Evolutionary conservation across 2,329 filamentous ascomycete species (phyloP).

Genomic region (Aureobasidium sp.): DNA sequence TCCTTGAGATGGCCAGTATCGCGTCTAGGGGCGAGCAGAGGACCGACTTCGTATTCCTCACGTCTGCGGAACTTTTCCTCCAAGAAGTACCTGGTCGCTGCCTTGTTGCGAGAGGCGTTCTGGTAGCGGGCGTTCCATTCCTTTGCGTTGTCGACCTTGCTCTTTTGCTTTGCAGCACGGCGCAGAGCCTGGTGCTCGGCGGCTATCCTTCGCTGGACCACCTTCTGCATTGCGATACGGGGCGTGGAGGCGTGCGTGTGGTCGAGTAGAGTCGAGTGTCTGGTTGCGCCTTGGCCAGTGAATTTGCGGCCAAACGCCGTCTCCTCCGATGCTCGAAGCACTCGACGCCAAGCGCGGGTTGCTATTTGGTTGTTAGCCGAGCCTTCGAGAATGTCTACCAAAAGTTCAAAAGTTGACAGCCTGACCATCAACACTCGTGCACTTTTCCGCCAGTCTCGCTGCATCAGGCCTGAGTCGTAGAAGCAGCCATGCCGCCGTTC

Average conservation of each 20-base stretch:
- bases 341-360: background rate
- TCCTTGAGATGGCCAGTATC: constrained; percentile 54
- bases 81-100: constrained; percentile 26
- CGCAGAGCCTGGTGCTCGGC: constrained; percentile 55
- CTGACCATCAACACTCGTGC: background rate
- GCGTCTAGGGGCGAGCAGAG: constrained; percentile 61
- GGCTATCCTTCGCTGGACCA: constrained; percentile 56
- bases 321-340: no score
- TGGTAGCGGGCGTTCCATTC: constrained; percentile 24
- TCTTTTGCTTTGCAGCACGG: constrained; percentile 16
- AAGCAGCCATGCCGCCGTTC: background rate
- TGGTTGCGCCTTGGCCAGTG: no score
- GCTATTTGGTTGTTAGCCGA: constrained; percentile 2
- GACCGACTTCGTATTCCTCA: constrained; percentile 72
- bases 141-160: constrained; percentile 18
- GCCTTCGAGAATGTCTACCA: background rate
- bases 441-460: background rate
- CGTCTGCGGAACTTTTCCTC: constrained; percentile 46
- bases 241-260: background rate
- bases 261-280: no score
- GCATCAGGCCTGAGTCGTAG: background rate
- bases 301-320: no score
- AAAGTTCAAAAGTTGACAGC: background rate
- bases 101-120: constrained; percentile 1
- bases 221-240: constrained; percentile 54